A percentile compares a stretch with the other conserved stretches of the same genome.
Conservation (phyloP, 805 yeast genomes). For the Cyberlindnera mrakii region DNA sequence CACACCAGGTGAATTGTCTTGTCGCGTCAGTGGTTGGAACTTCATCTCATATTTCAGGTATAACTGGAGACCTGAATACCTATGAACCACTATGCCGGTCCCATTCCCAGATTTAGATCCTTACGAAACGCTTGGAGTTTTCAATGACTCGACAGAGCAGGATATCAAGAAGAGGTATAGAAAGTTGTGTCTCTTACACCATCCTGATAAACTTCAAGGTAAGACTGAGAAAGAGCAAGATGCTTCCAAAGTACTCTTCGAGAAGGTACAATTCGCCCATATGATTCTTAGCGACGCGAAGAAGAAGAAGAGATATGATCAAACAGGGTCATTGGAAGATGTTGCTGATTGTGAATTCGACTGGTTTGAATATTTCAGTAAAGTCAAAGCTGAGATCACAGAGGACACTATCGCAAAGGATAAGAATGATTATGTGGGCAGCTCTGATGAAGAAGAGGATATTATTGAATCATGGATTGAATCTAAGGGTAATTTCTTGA, state of each 20-base stretch:
- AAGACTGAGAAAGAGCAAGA: constrained; percentile 26
- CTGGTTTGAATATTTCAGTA: constrained; percentile 53
- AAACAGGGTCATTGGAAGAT: constrained; percentile 59
- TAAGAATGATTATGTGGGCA: constrained; percentile 52
- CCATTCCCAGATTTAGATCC: constrained; percentile 58
- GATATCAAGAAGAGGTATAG: constrained; percentile 66
- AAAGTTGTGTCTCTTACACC: constrained; percentile 53
- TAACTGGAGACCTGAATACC: neutral
- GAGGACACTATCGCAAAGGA: constrained; percentile 69
- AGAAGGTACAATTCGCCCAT: constrained; percentile 70
- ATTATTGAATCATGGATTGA: constrained; percentile 51
- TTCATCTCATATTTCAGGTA: too few species aligned
- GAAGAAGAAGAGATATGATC: constrained; percentile 54
- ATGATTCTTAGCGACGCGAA: constrained; percentile 54
- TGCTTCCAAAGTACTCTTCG: constrained; percentile 41
- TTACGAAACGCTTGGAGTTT: constrained; percentile 45
- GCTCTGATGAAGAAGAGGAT: constrained; percentile 56
- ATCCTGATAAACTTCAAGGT: constrained; percentile 62
- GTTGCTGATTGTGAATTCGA: constrained; percentile 33
- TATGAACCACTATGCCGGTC: constrained; percentile 12
- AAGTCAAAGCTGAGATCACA: constrained; percentile 42
- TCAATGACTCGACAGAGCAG: constrained; percentile 34
- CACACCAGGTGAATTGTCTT: too few species aligned
- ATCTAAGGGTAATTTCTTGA: constrained; percentile 62
- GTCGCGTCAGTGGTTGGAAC: too few species aligned